A percentile compares a stretch with the other conserved stretches of the same genome.
phyloP scores from a whole-genome alignment of 1,139 yeast species.

The Geotrichum australiense region DNA sequence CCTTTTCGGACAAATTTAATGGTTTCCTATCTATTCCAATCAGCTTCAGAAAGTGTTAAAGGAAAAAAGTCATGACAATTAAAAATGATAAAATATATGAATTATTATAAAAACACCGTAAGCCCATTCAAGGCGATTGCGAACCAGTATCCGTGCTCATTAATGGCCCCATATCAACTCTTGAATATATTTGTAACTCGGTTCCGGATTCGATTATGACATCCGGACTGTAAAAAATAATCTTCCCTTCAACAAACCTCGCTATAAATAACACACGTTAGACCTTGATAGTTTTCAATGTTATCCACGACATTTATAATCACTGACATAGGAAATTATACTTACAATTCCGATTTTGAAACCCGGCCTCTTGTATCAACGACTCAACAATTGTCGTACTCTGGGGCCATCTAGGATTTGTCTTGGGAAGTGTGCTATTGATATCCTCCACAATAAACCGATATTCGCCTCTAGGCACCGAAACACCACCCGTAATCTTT shows the following conservation, averaged over 20 bases:
- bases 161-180: conserved; percentile 1
- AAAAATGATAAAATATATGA: too few relatives aligned
- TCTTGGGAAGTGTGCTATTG: conserved; percentile 19
- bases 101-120: too few relatives aligned
- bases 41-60: too few relatives aligned
- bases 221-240: conserved; percentile 22
- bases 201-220: conserved; percentile 1
- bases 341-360: conserved; percentile 23
- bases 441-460: conserved; percentile 27
- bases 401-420: conserved; percentile 25
- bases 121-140: too few relatives aligned
- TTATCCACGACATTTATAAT: not conserved
- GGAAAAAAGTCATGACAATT: too few relatives aligned
- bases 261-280: conserved; percentile 3
- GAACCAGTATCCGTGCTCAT: too few relatives aligned
- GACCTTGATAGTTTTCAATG: not conserved
- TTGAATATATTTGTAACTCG: conserved; percentile 1
- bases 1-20: too few relatives aligned
- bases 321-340: not conserved
- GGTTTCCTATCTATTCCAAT: too few relatives aligned
- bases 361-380: conserved; percentile 25
- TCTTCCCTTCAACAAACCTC: conserved; percentile 23
- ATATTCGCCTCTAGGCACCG: conserved; percentile 30
- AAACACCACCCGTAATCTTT: conserved; percentile 29
- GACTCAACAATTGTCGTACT: conserved; percentile 16